These are phyloP conservation scores for Cercis canadensis DNA, from an alignment of 306 rosid genomes.

Conservation along the genomic window DNA sequence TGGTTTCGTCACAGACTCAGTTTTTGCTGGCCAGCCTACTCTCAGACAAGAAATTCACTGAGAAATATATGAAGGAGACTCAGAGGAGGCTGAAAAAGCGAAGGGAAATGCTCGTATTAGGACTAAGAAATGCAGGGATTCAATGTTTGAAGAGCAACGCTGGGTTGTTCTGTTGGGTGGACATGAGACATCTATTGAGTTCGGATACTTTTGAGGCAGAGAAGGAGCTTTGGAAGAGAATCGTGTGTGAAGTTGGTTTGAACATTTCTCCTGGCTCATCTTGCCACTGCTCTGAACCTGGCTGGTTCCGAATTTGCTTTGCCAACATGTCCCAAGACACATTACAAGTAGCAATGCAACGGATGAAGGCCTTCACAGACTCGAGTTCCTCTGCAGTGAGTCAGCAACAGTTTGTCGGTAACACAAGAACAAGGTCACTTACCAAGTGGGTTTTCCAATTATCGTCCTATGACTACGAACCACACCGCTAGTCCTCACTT, in stretches of 20 bases:
- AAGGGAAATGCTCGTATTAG: constrained; percentile 54
- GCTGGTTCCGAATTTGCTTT: constrained; percentile 92
- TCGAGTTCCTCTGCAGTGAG: background rate
- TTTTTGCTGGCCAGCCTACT: constrained; percentile 59
- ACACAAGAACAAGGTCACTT: constrained; percentile 13
- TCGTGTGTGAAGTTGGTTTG: constrained; percentile 57
- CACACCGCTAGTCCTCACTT: background rate
- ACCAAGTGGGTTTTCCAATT: constrained; percentile 44
- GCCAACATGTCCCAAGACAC: constrained; percentile 80
- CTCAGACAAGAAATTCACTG: constrained; percentile 50
- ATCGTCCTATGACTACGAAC: constrained; percentile 25
- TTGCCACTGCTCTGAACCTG: constrained; percentile 86
- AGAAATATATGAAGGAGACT: constrained; percentile 51
- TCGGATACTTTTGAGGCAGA: constrained; percentile 69
- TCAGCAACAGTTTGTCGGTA: background rate
- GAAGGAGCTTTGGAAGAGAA: constrained; percentile 71
- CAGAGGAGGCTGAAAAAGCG: constrained; percentile 52
- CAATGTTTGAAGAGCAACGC: constrained; percentile 72
- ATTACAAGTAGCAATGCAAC: constrained; percentile 59
- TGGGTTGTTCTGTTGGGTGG: constrained; percentile 88
- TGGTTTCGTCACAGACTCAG: constrained; percentile 84
- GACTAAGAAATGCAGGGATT: constrained; percentile 61
- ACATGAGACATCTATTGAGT: constrained; percentile 65
- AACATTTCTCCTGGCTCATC: constrained; percentile 87
- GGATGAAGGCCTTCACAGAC: constrained; percentile 57